Evolutionary conservation across 108 stramenopile species (phyloP), one percentile per base, ranked within the genome.

Genomic region (Thalassiosira profunda): DNA sequence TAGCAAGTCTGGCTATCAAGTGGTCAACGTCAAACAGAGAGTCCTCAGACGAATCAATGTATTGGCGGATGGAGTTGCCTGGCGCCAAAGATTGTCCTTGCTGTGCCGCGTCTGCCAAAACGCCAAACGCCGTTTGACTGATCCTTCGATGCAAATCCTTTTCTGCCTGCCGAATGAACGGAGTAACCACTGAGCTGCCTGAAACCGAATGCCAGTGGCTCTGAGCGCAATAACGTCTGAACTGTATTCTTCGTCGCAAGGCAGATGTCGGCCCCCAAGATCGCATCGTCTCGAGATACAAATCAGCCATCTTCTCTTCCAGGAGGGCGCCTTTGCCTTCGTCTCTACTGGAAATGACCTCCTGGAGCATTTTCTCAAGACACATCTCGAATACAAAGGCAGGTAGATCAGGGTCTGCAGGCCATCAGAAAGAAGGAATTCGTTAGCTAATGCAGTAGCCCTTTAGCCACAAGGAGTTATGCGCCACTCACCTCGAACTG

Each of bases 401-500:
- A 0, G 90, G 80, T 15, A 94, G 79, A 12, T 83, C 59, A 7
- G 93, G 93, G 72, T 93, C 86, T 83, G 44, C 53, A 10, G 38
- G 45, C 6, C 21, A 48, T 55, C n/a, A 47, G 28, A 31, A 62
- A 15, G 42, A 48, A 23, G 44, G 38, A 58, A 30, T n/a, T 36
- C 14, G 31, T 10, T 9, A 58, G 10, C 33, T 11, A 36, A 11
- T n/a, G n/a, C n/a, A n/a, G 56, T 11, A 9, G 11, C 14, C 9
- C 10, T 36, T 37, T 9, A 23, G 28, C 61, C 20, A 24, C 4
- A 26, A 7, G 49, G 29, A n/a, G n/a, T n/a, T n/a, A n/a, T n/a
- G n/a, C n/a, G n/a, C n/a, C n/a, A n/a, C 82, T 63, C 70, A 84
- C 86, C 86, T 70, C 92, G 63, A 17, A 94, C 93, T 20, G 93